Base-by-base conservation (phyloP, 257 asterid genomes). In the Nyctanthes arbortristis region DNA sequence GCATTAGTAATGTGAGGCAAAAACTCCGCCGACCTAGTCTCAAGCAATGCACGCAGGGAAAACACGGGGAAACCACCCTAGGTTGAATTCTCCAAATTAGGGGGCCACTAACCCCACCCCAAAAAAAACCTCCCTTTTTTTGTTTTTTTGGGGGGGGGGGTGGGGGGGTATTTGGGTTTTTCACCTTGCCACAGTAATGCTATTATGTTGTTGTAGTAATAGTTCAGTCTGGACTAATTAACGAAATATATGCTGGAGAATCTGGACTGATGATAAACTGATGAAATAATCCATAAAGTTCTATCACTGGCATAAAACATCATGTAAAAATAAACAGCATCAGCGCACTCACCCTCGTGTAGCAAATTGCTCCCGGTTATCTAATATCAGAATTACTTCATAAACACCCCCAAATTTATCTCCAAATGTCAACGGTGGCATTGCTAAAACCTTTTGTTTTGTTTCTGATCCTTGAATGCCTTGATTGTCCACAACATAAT, bases 281-380 rank as follows among this genome's bases (percentile, higher is more conserved):
- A 24, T 52, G 16, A 20, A 24, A 52, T 24, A 52, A 43, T 33
- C 9, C 9, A 27, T 27, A 11, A 18, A 61, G 10, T 11, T 32
- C 58, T 57, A 39, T 45, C 40, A 33, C 30, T 35, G 12, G 67
- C 59, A 68, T 60, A n/a, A 37, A 27, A 55, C 6, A 24, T 45
- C n/a, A 45, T 20, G 10, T 36, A 43, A 39, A 29, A 12, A 65
- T 52, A 56, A 64, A 60, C 43, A 40, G 54, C 29, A 16, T 73
- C 18, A 49, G 57, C 18, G 62, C 32, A 54, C 92, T 84, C 78
- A 91, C 99, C 96, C 96, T 74, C 77, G 84, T 25, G 75, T 81
- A 79, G 95, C 89, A 73, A 93, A 93, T 35, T 89, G 94, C 78
- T 93, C 99, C 76, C 99, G 86, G 64, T 91, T 81, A 84, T 93